These are phyloP conservation scores for Quercus variabilis DNA, from an alignment of 306 rosid genomes.

Conservation along the genomic window DNA sequence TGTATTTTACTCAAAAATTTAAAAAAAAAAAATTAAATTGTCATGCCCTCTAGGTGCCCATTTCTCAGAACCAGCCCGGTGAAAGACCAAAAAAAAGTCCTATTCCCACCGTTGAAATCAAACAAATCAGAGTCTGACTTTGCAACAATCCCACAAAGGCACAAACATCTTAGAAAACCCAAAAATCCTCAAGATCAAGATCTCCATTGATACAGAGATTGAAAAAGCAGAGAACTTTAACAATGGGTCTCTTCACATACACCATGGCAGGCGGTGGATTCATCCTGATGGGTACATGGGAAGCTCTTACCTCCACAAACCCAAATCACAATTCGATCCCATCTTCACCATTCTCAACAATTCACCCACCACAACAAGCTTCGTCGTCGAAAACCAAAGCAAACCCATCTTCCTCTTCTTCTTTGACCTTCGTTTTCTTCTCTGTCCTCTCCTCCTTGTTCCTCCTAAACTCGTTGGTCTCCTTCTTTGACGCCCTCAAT, in stretches of 20 bases:
- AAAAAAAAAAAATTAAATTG: no score
- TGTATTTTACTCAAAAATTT: no score
- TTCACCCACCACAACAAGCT: slow-evolving; percentile 7
- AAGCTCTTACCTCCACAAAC: slow-evolving; percentile 32
- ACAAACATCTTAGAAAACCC: background rate
- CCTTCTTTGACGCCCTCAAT: slow-evolving; percentile 45
- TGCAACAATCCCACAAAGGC: background rate
- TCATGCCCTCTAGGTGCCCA: no score
- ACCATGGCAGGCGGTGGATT: slow-evolving; percentile 58
- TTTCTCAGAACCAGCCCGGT: no score
- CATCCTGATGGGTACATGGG: slow-evolving; percentile 51
- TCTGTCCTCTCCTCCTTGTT: slow-evolving; percentile 40
- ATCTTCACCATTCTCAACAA: slow-evolving; percentile 18
- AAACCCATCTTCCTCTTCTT: slow-evolving; percentile 16
- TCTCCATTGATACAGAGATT: background rate
- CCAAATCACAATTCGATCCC: slow-evolving; percentile 2
- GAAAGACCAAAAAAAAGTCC: background rate
- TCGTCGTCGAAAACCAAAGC: slow-evolving; percentile 11
- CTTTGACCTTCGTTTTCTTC: slow-evolving; percentile 27
- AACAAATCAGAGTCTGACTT: background rate
- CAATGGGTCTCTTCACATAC: slow-evolving; percentile 55
- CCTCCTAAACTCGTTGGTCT: slow-evolving; percentile 46
- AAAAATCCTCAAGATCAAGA: background rate
- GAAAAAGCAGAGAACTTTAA: background rate
- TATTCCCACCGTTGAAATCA: background rate